Percentiles rank a stretch among this genome's conserved stretches.
Conservation (phyloP, 371 early-diverging fungal species). For the Apophysomyces variabilis region DNA sequence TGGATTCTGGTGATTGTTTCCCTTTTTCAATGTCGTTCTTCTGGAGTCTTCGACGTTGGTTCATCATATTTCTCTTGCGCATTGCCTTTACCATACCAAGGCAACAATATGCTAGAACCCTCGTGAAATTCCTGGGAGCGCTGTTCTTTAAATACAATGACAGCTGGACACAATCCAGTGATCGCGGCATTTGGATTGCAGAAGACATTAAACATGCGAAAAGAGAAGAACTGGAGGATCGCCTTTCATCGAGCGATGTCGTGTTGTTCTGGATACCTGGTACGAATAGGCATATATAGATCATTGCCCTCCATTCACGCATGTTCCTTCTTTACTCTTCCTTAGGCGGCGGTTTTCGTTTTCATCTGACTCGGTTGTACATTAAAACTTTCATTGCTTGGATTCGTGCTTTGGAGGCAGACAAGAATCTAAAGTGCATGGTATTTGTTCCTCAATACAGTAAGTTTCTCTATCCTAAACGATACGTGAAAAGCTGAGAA, state of each 20-base stretch:
- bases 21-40: constrained; percentile 10
- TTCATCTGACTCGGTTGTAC: constrained; percentile 37
- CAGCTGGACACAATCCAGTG: constrained; percentile 16
- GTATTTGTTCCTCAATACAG: constrained; percentile 45
- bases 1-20: not conserved
- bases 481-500: too few species aligned
- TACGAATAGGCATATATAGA: constrained; percentile 8
- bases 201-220: constrained; percentile 37
- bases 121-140: constrained; percentile 14
- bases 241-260: constrained; percentile 33
- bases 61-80: constrained; percentile 19
- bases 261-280: constrained; percentile 53
- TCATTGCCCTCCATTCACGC: not conserved
- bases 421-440: constrained; percentile 41
- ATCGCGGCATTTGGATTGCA: constrained; percentile 35
- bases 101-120: constrained; percentile 1
- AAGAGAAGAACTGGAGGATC: constrained; percentile 40
- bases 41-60: constrained; percentile 26
- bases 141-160: constrained; percentile 16
- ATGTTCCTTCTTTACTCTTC: not conserved
- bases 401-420: constrained; percentile 44
- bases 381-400: constrained; percentile 35
- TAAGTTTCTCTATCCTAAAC: constrained; percentile 14
- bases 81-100: constrained; percentile 18
- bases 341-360: constrained; percentile 50